Evolutionary conservation across 768 basidiomycete species (phyloP).

Genomic region (Polyporus arcularius): DNA sequence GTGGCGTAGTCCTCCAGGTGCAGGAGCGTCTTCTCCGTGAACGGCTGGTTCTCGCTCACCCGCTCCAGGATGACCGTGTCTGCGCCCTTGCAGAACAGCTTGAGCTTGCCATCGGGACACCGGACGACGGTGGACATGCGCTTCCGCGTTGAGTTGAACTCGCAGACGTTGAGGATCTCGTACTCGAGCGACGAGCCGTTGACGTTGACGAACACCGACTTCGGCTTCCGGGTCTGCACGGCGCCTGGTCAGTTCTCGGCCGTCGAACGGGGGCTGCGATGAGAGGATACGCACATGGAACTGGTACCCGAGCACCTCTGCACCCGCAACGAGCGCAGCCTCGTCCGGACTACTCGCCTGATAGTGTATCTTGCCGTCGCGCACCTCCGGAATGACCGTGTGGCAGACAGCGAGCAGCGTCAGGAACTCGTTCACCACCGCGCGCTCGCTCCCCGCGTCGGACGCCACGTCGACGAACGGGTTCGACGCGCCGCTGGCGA

Average conservation of each 20-base stretch:
- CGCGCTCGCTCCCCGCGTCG: slow-evolving; percentile 39
- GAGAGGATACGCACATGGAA: slow-evolving; percentile 75
- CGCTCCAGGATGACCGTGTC: slow-evolving; percentile 97
- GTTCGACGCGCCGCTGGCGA: slow-evolving; percentile 48
- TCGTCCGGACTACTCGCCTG: slow-evolving; percentile 99
- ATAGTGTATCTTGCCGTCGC: slow-evolving; percentile 86
- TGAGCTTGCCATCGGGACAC: slow-evolving; percentile 86
- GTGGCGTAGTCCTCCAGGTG: slow-evolving; percentile 99
- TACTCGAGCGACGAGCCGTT: slow-evolving; percentile 75
- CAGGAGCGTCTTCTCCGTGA: slow-evolving; percentile 79
- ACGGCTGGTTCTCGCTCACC: slow-evolving; percentile 80
- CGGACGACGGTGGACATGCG: slow-evolving; percentile 96
- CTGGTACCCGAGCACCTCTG: slow-evolving; percentile 87
- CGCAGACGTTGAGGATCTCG: slow-evolving; percentile 94
- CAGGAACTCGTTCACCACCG: slow-evolving; percentile 35
- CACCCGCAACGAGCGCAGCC: slow-evolving; percentile 92
- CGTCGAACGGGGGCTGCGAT: neutral
- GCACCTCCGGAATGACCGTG: slow-evolving; percentile 94
- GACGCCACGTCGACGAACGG: slow-evolving; percentile 56
- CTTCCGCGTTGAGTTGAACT: slow-evolving; percentile 97
- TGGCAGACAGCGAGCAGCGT: slow-evolving; percentile 86
- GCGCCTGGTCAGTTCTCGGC: neutral
- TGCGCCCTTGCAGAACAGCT: slow-evolving; percentile 95
- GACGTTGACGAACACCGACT: slow-evolving; percentile 88
- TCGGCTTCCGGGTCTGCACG: slow-evolving; percentile 89